Evolutionary conservation across 169 alveolate species (phyloP).

Genomic region (Plasmodium gaboni): DNA sequence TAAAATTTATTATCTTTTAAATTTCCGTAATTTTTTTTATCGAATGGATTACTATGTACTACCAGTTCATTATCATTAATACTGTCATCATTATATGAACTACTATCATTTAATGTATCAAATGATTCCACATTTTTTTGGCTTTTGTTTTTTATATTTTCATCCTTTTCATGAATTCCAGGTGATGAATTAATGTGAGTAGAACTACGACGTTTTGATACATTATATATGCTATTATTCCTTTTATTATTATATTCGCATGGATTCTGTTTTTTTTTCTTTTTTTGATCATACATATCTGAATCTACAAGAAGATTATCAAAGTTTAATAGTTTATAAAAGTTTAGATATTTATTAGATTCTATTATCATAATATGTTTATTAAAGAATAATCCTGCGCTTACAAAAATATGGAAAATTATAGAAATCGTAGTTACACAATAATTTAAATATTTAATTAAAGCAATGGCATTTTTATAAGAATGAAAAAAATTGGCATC

Average conservation of each 20-base stretch:
- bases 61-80: neutral
- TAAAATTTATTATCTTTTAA: constrained; percentile 1
- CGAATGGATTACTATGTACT: neutral
- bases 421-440: constrained; percentile 34
- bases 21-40: neutral
- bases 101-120: constrained; percentile 4
- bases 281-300: neutral
- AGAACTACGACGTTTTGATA: neutral
- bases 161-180: neutral
- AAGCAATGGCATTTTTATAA: constrained; percentile 34
- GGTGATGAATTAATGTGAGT: too few relatives aligned
- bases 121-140: neutral
- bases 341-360: constrained; percentile 58
- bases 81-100: neutral
- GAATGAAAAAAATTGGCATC: constrained; percentile 21
- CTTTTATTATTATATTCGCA: neutral
- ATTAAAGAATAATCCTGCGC: constrained; percentile 61
- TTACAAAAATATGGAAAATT: constrained; percentile 36
- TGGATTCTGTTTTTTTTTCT: neutral
- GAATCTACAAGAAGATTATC: neutral
- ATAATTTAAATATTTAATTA: constrained; percentile 48
- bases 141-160: neutral
- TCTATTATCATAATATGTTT: constrained; percentile 28
- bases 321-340: constrained; percentile 43
- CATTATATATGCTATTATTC: neutral